Evolutionary conservation across 2,329 filamentous ascomycete species (phyloP).

Genomic region (Aspergillus unguis): DNA sequence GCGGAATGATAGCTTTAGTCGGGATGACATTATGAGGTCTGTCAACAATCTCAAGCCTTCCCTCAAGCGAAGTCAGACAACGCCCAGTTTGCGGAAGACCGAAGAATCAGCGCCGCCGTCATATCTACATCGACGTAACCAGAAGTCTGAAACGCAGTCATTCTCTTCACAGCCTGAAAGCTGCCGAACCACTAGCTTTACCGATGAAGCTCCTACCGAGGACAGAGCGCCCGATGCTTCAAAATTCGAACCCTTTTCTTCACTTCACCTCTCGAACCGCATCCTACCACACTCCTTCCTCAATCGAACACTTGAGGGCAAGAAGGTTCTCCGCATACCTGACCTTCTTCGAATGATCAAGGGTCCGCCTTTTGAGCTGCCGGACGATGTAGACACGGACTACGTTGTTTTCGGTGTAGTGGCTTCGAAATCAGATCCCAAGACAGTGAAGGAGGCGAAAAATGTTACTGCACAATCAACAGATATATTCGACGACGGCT

Average conservation of each 20-base stretch:
- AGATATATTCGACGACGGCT: slow-evolving; percentile 51
- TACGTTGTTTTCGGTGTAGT: slow-evolving; percentile 86
- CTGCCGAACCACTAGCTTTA: slow-evolving; percentile 16
- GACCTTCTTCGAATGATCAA: slow-evolving; percentile 79
- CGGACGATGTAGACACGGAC: slow-evolving; percentile 77
- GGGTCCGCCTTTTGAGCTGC: slow-evolving; percentile 73
- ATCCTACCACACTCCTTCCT: slow-evolving; percentile 78
- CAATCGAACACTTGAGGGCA: slow-evolving; percentile 71
- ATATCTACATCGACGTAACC: slow-evolving; percentile 22
- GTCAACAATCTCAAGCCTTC: slow-evolving; percentile 27
- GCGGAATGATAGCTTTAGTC: slow-evolving; percentile 55
- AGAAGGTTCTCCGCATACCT: slow-evolving; percentile 73
- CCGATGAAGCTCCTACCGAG: slow-evolving; percentile 16
- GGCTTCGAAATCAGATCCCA: slow-evolving; percentile 81
- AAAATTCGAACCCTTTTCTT: slow-evolving; percentile 81
- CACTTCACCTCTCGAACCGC: slow-evolving; percentile 76
- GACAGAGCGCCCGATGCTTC: slow-evolving; percentile 49
- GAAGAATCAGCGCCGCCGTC: slow-evolving; percentile 18
- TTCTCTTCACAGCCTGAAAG: slow-evolving; percentile 11
- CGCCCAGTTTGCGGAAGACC: slow-evolving; percentile 26
- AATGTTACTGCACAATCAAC: slow-evolving; percentile 39
- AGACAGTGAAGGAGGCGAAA: slow-evolving; percentile 52
- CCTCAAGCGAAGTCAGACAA: slow-evolving; percentile 36
- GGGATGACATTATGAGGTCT: slow-evolving; percentile 57
- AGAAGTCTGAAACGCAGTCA: slow-evolving; percentile 22